These are phyloP conservation scores for Priceomyces melissophilus DNA, from an alignment of 805 yeast genomes.

Conservation along the genomic window DNA sequence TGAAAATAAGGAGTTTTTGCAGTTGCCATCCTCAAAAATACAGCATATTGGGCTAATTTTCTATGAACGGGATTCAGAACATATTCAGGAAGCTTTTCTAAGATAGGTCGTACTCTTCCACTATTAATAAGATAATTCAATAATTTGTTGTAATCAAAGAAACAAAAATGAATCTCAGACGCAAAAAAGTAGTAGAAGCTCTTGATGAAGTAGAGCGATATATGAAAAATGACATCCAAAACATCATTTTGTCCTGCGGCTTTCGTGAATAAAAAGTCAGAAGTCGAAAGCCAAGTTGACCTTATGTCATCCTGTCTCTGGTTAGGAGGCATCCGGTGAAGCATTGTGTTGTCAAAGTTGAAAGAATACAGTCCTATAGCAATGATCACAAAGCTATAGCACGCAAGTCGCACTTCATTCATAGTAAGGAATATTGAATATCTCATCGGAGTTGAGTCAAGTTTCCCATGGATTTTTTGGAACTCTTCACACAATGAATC, in stretches of 20 bases:
- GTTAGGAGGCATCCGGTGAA: neutral
- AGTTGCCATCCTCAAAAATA: constrained; percentile 26
- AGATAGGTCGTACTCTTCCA: constrained; percentile 14
- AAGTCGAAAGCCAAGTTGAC: neutral
- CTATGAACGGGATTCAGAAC: constrained; percentile 12
- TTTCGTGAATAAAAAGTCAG: constrained; percentile 16
- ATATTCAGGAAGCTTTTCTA: constrained; percentile 11
- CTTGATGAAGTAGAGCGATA: constrained; percentile 24
- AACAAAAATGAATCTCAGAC: constrained; percentile 19
- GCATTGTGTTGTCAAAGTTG: neutral
- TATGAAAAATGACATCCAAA: constrained; percentile 21
- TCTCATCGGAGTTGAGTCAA: neutral
- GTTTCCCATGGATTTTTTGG: neutral
- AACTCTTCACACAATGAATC: neutral
- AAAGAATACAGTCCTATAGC: neutral
- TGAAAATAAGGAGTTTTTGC: constrained; percentile 25
- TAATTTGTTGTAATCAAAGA: constrained; percentile 26
- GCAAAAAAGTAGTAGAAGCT: constrained; percentile 17
- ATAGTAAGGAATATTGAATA: neutral
- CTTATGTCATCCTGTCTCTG: neutral
- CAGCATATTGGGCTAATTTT: constrained; percentile 20
- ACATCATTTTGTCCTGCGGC: constrained; percentile 16
- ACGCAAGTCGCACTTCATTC: neutral
- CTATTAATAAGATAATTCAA: constrained; percentile 17
- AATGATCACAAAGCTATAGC: constrained; percentile 1